Conservation (phyloP, 2,329 filamentous ascomycete species). For the Colletotrichum musicola region DNA sequence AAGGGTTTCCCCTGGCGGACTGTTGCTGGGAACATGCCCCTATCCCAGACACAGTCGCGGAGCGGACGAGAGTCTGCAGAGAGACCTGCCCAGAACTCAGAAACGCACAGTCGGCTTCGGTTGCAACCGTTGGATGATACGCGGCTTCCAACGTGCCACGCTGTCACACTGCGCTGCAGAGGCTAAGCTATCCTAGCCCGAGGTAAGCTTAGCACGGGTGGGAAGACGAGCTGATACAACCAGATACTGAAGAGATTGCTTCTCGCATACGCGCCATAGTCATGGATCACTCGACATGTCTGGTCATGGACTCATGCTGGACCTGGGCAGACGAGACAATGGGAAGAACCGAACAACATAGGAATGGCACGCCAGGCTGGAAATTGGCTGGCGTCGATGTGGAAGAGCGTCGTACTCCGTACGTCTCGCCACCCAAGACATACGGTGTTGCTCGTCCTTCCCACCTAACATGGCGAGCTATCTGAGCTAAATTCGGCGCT, state of each 20-base stretch:
- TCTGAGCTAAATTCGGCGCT: slow-evolving; percentile 32
- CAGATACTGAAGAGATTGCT: background rate
- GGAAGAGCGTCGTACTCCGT: slow-evolving; percentile 28
- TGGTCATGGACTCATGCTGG: background rate
- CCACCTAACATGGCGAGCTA: slow-evolving; percentile 26
- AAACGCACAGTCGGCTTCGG: slow-evolving; percentile 19
- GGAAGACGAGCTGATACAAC: slow-evolving; percentile 10
- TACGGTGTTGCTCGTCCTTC: slow-evolving; percentile 31
- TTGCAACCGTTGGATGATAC: slow-evolving; percentile 18
- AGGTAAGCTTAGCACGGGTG: slow-evolving; percentile 2
- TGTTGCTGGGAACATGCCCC: slow-evolving; percentile 34
- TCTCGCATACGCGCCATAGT: slow-evolving; percentile 9
- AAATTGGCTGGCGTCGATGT: slow-evolving; percentile 20
- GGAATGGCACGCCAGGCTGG: slow-evolving; percentile 14
- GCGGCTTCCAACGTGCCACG: background rate
- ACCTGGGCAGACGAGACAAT: background rate
- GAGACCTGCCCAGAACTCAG: slow-evolving; percentile 19
- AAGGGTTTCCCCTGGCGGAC: slow-evolving; percentile 9
- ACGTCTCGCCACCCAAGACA: slow-evolving; percentile 8
- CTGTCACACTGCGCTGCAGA: background rate
- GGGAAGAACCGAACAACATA: too few relatives aligned
- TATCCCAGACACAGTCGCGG: slow-evolving; percentile 17
- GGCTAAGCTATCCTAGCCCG: slow-evolving; percentile 11
- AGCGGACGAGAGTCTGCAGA: background rate
- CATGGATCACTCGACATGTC: slow-evolving; percentile 16